Base-by-base conservation (phyloP, 306 rosid genomes). In the Bauhinia variegata region DNA sequence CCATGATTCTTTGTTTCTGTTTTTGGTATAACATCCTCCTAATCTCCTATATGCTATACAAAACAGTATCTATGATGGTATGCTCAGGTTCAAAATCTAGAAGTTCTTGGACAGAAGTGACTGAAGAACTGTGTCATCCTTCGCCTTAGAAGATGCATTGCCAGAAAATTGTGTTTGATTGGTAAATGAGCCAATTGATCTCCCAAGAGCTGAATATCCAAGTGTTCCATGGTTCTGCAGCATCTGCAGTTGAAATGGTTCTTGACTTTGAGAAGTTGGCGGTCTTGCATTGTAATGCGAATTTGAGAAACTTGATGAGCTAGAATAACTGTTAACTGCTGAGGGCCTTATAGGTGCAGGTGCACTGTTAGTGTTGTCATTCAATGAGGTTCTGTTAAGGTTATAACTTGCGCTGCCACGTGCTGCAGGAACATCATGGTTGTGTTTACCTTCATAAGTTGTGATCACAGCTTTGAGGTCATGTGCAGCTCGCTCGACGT, bases 391-490 rank as follows among this genome's bases (percentile, higher is more conserved):
- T 57, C 71, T 76, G 51, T 72, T 83, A 61, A 58, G 5, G 19
- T 77, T 78, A 51, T 92, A 78, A 34, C 76, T 13, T 38, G 80
- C 64, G 6, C 87, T 70, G 9, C 98, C 99, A 0, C 97, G 95
- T 0, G 97, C 99, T 7, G 96, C 84, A 0, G 99, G 99, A 33
- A 93, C 89, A 64, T 90, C 99, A 6, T 93, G 99, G 82, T 83
- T 86, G 81, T 93, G 99, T 54, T 90, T 93, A 41, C 97, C 97
- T 79, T 93, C 99, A 10, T 93, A 93, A 9, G 97, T 93, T 31
- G 99, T 93, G 84, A 93, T 89, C 83, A 93, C 99, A 6, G 96
- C 86, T 83, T 79, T 85, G 63, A 54, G 54, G 54, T 93, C 97
- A 10, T 86, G 81, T 4, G 96, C 86, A 2, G 99, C 97, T 67